Base-by-base conservation (phyloP, 768 basidiomycete genomes). In the Suillus cothurnatus region DNA sequence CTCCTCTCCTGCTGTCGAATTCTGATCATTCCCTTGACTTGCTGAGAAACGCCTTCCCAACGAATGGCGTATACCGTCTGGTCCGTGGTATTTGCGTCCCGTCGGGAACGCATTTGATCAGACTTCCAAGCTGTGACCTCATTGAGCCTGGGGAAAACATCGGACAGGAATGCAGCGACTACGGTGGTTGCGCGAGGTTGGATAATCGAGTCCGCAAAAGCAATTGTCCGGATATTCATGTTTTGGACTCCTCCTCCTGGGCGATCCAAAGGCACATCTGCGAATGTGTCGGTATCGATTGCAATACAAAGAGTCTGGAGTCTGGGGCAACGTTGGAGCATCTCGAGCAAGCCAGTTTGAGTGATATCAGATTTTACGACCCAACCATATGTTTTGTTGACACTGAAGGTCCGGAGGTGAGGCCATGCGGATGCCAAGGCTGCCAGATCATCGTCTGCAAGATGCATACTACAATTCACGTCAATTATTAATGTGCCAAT, bases 81-180 rank as follows among this genome's bases (percentile, higher is more conserved):
- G 49, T 28, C 28, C 50, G 8, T 26, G 14, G 26, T 14, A 1
- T 26, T 17, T 17, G 36, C 38, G 17, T 39, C 38, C 38, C 23
- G 57, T 59, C 17, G 57, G 38, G 6, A 3, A 41, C 57, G 57
- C 57, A 39, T 59, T 59, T 14, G 57, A 59, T 59, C 57, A 17
- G 57, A 28, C 26, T 23, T 26, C 57, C 57, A 59, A 28, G 57
- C 57, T 21, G 57, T 28, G 0, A 59, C 38, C 26, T 59, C 38
- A 41, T 59, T 4, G 38, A 59, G 57, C 26, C 26, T 28, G 6
- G 57, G 57, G 26, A 59, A 41, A 39, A 58, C 15, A 26, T 58
- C 56, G 56, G 36, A 58, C 8, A 58, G 17, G 57, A 59, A 59
- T 26, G 57, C 57, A 21, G 57, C 57, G 26, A 59, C 57, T 28